A percentile compares a stretch with the other conserved stretches of the same genome.
Evolutionary conservation across 2,329 filamentous ascomycete species (phyloP).

Genomic region (Leptographium procerum): DNA sequence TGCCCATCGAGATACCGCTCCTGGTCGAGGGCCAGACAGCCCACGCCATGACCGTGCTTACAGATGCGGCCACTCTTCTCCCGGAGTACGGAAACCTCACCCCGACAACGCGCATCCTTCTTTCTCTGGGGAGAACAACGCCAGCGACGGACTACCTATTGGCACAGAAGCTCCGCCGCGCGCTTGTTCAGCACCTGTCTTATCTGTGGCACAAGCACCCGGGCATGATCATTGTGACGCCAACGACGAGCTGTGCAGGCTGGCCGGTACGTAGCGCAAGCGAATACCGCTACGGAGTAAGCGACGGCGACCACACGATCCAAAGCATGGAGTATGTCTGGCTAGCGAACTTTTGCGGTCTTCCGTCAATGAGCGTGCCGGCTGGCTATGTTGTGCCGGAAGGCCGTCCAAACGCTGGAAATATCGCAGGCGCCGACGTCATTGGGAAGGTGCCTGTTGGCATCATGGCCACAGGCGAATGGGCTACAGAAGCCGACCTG

Average conservation of each 20-base stretch:
- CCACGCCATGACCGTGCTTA: conserved; percentile 63
- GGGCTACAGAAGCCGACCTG: conserved; percentile 38
- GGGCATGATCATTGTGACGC: conserved; percentile 59
- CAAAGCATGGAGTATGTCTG: conserved; percentile 38
- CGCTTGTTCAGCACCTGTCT: conserved; percentile 61
- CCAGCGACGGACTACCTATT: conserved; percentile 55
- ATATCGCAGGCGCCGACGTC: conserved; percentile 21
- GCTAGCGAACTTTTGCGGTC: conserved; percentile 39
- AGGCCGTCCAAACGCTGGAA: conserved; percentile 18
- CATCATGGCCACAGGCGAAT: conserved; percentile 44
- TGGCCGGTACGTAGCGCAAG: conserved; percentile 26
- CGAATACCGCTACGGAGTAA: conserved; percentile 30
- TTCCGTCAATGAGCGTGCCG: conserved; percentile 33
- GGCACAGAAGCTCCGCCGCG: conserved; percentile 56
- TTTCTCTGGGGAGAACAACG: conserved; percentile 51
- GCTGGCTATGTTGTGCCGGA: conserved; percentile 32
- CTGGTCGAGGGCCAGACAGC: conserved; percentile 55
- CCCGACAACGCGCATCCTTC: conserved; percentile 52
- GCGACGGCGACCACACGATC: conserved; percentile 34
- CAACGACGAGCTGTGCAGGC: conserved; percentile 45
- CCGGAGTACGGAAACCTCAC: conserved; percentile 35
- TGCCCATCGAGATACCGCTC: conserved; percentile 48
- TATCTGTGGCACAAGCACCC: conserved; percentile 54
- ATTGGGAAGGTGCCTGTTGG: conserved; percentile 37
- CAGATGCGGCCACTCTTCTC: conserved; percentile 42